Conservation (phyloP, 2,329 filamentous ascomycete genomes). For the Rugonectria rugulosa region DNA sequence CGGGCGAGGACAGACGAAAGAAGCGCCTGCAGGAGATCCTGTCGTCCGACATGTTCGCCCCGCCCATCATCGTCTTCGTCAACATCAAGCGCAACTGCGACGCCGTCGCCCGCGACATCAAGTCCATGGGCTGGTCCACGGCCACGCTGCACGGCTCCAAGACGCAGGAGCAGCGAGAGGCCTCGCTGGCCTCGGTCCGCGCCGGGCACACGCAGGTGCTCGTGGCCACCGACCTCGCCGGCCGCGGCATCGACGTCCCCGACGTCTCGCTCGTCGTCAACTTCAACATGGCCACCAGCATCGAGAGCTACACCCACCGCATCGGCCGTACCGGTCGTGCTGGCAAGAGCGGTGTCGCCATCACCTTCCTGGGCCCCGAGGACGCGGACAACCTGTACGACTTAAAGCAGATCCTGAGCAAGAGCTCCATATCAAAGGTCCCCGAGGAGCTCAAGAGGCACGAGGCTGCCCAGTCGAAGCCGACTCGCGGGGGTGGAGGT, state of each 20-base stretch:
- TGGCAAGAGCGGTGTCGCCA: conserved; percentile 93
- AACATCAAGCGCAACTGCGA: conserved; percentile 99
- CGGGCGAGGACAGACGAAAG: conserved; percentile 95
- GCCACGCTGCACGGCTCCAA: conserved; percentile 96
- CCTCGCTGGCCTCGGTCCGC: conserved; percentile 84
- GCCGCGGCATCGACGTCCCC: conserved; percentile 95
- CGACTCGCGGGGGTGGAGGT: conserved; percentile 49
- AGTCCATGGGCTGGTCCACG: conserved; percentile 87
- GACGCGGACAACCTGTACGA: conserved; percentile 93
- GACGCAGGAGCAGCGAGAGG: conserved; percentile 97
- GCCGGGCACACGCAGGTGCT: conserved; percentile 84
- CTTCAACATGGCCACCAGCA: conserved; percentile 96
- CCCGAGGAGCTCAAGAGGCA: conserved; percentile 91
- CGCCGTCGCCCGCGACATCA: conserved; percentile 91
- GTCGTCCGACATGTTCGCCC: conserved; percentile 76
- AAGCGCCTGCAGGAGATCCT: conserved; percentile 94
- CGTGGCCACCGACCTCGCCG: conserved; percentile 94
- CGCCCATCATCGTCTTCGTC: conserved; percentile 98
- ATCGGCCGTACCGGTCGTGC: conserved; percentile 97
- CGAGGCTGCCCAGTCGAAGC: conserved; percentile 89
- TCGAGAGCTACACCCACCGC: conserved; percentile 96
- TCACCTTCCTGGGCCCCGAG: conserved; percentile 93
- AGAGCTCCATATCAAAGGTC: conserved; percentile 86
- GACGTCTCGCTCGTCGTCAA: conserved; percentile 96
- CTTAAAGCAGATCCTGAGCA: conserved; percentile 92